Base-by-base conservation (phyloP, 2,329 filamentous ascomycete genomes). In the Xylaria sp. region DNA sequence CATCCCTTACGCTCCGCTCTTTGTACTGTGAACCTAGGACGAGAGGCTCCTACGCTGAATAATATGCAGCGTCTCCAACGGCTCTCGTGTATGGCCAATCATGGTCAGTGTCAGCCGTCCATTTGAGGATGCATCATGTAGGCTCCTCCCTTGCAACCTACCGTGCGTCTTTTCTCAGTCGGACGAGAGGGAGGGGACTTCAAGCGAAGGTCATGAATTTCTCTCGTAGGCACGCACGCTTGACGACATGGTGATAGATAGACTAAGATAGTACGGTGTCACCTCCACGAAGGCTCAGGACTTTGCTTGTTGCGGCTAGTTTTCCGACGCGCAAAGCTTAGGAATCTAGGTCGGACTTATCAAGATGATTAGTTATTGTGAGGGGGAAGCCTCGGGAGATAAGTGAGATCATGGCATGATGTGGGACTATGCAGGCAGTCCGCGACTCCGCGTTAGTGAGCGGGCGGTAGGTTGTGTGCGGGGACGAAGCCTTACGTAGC, bases 231-330 rank as follows among this genome's bases (percentile, higher is more conserved):
- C 15, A 32, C 13, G 34, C 15, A 32, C 13, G 41, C 39, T 60
- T 60, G 66, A 65, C 50, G 55, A 65, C 37, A 59, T 60, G 44
- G 46, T 50, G 34, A 56, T n/a, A 37, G 9, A 10, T 28, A 28
- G 28, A 28, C 28, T 28, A 28, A 28, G 28, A 28, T 41, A n/a
- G 41, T 23, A 51, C 13, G n/a, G 9, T 20, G 13, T 41, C 44
- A 44, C 13, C 48, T n/a, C 34, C 10, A 58, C 25, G 12, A 23
- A 54, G 39, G 34, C 3, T 39, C 34, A 39, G 12, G 39, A 15
- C 39, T 7, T 56, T 9, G 12, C 51, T 56, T 18, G 23, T 52
- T 51, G 3, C 12, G 41, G 64, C 37, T 66, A 66, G 64, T 28
- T 32, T n/a, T 6, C 20, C 9, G 46, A 23, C n/a, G n/a, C n/a